Percentiles rank a stretch among this genome's conserved stretches.
phyloP scores from a whole-genome alignment of 2,329 filamentous ascomycete genomes.

The Huntiella omanensis region DNA sequence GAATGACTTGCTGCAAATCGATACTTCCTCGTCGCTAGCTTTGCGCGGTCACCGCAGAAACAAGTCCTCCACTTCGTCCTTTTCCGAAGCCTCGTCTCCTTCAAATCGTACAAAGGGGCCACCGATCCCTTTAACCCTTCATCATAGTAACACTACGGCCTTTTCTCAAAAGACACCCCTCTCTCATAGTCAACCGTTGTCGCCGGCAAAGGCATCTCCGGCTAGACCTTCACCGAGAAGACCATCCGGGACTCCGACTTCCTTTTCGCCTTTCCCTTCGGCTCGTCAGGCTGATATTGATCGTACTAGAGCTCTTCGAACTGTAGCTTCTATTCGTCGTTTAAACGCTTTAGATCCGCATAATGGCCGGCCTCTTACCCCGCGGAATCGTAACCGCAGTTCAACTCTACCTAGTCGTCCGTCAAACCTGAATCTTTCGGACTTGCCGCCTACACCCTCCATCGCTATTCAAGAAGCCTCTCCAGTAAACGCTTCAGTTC shows the following conservation, averaged over 20 bases:
- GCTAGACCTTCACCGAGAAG: neutral
- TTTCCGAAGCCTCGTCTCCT: neutral
- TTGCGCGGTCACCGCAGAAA: slow-evolving; percentile 2
- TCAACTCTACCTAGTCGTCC: slow-evolving; percentile 1
- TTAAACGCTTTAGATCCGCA: neutral
- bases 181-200: neutral
- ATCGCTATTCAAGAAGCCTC: slow-evolving; percentile 2
- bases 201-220: neutral
- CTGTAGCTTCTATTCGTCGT: slow-evolving; percentile 1
- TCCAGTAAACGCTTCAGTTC: neutral
- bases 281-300: neutral
- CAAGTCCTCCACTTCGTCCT: slow-evolving; percentile 5
- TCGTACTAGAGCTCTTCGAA: neutral
- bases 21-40: neutral
- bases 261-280: slow-evolving; percentile 1
- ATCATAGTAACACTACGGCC: slow-evolving; percentile 1
- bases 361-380: neutral
- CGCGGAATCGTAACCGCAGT: slow-evolving; percentile 2
- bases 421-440: neutral
- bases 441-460: neutral
- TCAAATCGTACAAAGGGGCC: slow-evolving; percentile 6
- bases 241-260: neutral
- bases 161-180: neutral
- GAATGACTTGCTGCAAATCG: neutral
- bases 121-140: slow-evolving; percentile 3